Base-by-base conservation (phyloP, 345 rosid genomes). In the Gossypium arboreum region DNA sequence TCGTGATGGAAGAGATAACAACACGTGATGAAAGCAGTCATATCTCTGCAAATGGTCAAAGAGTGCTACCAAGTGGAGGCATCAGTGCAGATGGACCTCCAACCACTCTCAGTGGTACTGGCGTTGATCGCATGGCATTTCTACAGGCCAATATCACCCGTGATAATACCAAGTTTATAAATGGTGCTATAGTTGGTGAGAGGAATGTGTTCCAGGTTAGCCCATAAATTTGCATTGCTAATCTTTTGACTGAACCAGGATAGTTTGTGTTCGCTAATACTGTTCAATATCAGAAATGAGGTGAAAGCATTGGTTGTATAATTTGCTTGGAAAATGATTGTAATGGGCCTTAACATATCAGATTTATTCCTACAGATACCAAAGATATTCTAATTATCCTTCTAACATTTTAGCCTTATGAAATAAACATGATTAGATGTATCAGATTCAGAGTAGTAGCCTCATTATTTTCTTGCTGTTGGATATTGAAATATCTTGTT, bases 11-110 rank as follows among this genome's bases (percentile, higher is more conserved):
- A 81, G 99, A 96, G 88, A 90, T 96, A 81, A 96, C 99, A 81
- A 89, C 97, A 39, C 89, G 97, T 45, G 98, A 95, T 84, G 97
- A 95, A 85, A 89, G 97, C 87, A 96, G 97, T 73, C 93, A 93
- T 81, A 91, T 96, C 52, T 84, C 97, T 79, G 79, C 97, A 61
- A 80, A 83, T 67, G 99, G 98, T 79, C 99, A 90, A 82, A 87
- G 99, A 79, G 89, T 93, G 76, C 82, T 93, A 81, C 98, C 98
- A 73, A 92, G 91, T 72, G 99, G 99, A 50, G 99, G 99, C 85
- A 88, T 92, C 77, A 96, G 98, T 75, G 97, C 97, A 29, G 99
- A 96, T 85, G 99, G 99, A 29, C 99, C 99, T 47, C 99, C 97
- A 78, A 96, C 99, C 20, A 93, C 98, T 63, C 98, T 96, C 48